These are phyloP conservation scores for Phytophthora kernoviae DNA, from an alignment of 352 stramenopile species.

Conservation along the genomic window DNA sequence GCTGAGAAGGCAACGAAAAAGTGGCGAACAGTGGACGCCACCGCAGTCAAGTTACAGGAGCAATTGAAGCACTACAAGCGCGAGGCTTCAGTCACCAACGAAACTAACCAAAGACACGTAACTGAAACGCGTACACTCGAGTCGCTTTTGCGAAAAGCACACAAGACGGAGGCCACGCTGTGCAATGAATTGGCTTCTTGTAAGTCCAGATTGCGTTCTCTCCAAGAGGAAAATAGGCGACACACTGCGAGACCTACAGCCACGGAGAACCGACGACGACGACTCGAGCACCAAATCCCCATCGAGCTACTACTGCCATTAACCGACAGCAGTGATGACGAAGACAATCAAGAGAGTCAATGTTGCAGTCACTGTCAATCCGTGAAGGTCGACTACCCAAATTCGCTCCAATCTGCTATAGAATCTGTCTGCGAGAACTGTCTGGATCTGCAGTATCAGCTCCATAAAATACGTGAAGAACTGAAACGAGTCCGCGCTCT, in stretches of 20 bases:
- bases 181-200: slow-evolving; percentile 27
- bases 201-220: slow-evolving; percentile 24
- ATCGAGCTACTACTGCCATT: slow-evolving; percentile 26
- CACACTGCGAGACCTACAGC: neutral
- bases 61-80: slow-evolving; percentile 33
- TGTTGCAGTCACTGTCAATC: slow-evolving; percentile 3
- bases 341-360: slow-evolving; percentile 16
- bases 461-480: slow-evolving; percentile 27
- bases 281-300: slow-evolving; percentile 13
- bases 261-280: slow-evolving; percentile 7
- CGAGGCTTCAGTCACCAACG: slow-evolving; percentile 11
- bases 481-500: slow-evolving; percentile 32
- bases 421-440: slow-evolving; percentile 24
- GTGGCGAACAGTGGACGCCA: slow-evolving; percentile 23
- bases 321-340: slow-evolving; percentile 28
- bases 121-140: slow-evolving; percentile 26
- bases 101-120: slow-evolving; percentile 7
- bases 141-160: slow-evolving; percentile 28
- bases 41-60: slow-evolving; percentile 10
- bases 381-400: neutral
- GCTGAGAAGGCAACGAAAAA: slow-evolving; percentile 32
- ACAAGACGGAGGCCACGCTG: slow-evolving; percentile 37
- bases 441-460: slow-evolving; percentile 19
- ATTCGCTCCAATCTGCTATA: neutral
- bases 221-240: slow-evolving; percentile 32